A percentile compares a stretch with the other conserved stretches of the same genome.
Conservation (phyloP, 148 eudicot genomes). For the Tetragonia tetragonoides region DNA sequence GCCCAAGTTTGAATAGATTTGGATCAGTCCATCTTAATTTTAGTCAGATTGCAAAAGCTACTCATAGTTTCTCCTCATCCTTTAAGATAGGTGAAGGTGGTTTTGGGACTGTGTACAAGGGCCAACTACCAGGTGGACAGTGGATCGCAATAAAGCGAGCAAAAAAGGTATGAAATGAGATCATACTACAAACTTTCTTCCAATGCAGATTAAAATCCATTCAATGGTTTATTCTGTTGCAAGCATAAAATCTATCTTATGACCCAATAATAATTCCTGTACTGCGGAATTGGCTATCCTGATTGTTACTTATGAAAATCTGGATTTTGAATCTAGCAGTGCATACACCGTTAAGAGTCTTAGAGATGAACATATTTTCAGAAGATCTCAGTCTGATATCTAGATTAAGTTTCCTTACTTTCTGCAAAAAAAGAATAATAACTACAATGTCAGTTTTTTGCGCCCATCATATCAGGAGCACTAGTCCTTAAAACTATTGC, state of each 20-base stretch:
- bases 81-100: constrained; percentile 86
- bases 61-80: constrained; percentile 71
- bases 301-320: background rate
- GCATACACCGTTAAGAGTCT: no score
- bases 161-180: constrained; percentile 58
- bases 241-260: background rate
- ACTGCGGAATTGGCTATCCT: background rate
- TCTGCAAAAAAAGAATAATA: background rate
- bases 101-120: constrained; percentile 90
- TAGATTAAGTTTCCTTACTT: background rate
- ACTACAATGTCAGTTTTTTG: background rate
- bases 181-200: constrained; percentile 10
- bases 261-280: background rate
- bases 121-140: constrained; percentile 68
- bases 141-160: constrained; percentile 93
- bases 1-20: constrained; percentile 58
- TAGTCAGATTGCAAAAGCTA: constrained; percentile 61
- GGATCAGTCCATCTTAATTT: constrained; percentile 74
- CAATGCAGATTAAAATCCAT: no score
- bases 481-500: no score
- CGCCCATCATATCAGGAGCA: background rate
- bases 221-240: background rate
- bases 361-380: background rate
- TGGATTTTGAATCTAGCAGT: background rate
- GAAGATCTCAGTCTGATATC: background rate